Evolutionary conservation across 2,329 filamentous ascomycete genomes (phyloP), one percentile per base, ranked within the genome.

Genomic region (Neocucurbitaria cava): DNA sequence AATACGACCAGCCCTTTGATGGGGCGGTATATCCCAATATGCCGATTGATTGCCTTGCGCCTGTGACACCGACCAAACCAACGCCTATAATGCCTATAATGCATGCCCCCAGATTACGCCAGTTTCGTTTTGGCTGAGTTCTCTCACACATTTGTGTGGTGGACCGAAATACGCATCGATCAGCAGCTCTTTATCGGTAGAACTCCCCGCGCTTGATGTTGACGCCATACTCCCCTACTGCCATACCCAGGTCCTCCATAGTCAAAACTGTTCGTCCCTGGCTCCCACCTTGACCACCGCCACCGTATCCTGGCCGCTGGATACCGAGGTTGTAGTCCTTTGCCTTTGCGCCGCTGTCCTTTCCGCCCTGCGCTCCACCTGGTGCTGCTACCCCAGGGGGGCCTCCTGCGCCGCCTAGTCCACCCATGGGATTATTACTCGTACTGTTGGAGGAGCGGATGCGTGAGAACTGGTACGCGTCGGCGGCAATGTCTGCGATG

Each of bases 241-340:
- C 95, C 92, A 98, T 98, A 15, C 95, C 95, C 68, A 99, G 77
- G 76, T 99, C 95, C 78, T 99, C 95, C 95, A 99, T 98, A 0
- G 95, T 98, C 58, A 99, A 82, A 50, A 99, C 94, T 17, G 95
- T 97, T 60, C 92, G 85, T 61, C 96, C 96, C 79, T 96, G 91
- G 50, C 88, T 90, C 1, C 91, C 91, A 24, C 93, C 92, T 69
- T 92, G 91, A 0, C 93, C 93, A 65, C 94, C 94, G 60, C 94
- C 95, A 15, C 92, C 61, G 89, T 79, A 72, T 64, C 86, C 80
- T 10, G 80, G 77, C 43, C 80, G 70, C 56, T 80, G 80, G 13
- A 79, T 79, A 30, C 80, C 80, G 4, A 82, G 65, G 48, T 81
- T 81, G 31, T 78, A 74, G 52, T 76, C 78, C 60, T 81, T 82